phyloP scores from a whole-genome alignment of 345 rosid species.

The Euphorbia peplus region DNA sequence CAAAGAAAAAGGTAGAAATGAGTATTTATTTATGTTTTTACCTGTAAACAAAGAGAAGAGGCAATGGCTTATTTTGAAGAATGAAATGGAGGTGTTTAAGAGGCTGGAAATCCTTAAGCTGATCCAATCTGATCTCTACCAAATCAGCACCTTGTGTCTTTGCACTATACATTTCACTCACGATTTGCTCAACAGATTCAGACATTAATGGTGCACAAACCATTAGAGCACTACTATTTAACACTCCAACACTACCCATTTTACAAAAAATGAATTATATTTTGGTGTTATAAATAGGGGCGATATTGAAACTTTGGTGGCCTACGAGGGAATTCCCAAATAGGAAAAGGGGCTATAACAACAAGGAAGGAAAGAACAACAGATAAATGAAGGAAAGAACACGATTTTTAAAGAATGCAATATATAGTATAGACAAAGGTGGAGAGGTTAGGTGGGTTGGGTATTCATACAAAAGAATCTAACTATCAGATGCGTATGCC shows the following conservation, averaged over 20 bases:
- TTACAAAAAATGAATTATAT: no score
- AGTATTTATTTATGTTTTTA: no score
- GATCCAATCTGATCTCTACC: slow-evolving; percentile 54
- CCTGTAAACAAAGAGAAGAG: slow-evolving; percentile 43
- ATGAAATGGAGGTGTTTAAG: slow-evolving; percentile 39
- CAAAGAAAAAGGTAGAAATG: background rate
- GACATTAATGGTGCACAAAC: slow-evolving; percentile 46
- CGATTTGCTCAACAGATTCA: slow-evolving; percentile 39
- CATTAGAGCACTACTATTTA: slow-evolving; percentile 12
- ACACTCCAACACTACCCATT: slow-evolving; percentile 27
- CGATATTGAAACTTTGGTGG: no score
- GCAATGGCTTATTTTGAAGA: slow-evolving; percentile 43
- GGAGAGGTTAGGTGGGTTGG: background rate
- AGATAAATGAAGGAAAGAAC: background rate
- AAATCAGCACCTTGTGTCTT: slow-evolving; percentile 51
- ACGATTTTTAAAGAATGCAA: background rate
- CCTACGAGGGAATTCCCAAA: no score
- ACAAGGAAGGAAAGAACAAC: background rate
- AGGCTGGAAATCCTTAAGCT: slow-evolving; percentile 37
- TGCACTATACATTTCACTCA: slow-evolving; percentile 37
- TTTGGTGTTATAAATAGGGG: no score
- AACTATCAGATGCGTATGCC: no score
- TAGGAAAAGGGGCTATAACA: no score
- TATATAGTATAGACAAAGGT: background rate
- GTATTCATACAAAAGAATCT: background rate